Conservation (phyloP, 177 flowering plant genomes). For the Vitis hybrid region DNA sequence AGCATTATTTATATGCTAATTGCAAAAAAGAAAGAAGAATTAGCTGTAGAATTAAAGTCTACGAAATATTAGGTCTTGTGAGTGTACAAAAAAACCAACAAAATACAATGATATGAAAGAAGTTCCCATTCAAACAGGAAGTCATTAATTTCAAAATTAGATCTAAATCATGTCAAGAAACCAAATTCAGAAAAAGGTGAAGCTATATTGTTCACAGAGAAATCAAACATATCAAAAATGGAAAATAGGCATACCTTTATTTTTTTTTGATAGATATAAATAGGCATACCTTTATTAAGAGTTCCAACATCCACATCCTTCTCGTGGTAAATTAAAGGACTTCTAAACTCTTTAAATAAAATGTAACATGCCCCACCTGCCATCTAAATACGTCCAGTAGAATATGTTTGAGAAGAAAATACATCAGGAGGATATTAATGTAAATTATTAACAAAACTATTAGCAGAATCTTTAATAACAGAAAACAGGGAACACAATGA, state of each 20-base stretch:
- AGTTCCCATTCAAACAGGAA: no score
- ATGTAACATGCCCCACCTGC: constrained; percentile 40
- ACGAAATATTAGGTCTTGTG: no score
- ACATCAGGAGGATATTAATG: background rate
- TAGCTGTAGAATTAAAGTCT: no score
- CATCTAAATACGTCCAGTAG: constrained; percentile 32
- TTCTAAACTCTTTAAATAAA: constrained; percentile 46
- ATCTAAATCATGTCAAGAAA: no score
- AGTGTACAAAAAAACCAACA: no score
- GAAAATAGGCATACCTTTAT: constrained; percentile 40
- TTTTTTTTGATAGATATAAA: background rate
- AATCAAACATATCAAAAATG: background rate
- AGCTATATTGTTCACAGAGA: background rate
- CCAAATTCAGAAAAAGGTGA: background rate
- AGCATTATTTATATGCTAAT: no score
- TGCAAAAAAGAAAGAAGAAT: no score
- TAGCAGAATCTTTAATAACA: background rate
- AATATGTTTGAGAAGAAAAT: background rate
- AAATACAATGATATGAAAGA: no score
- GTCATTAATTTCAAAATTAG: no score
- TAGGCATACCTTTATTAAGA: constrained; percentile 46
- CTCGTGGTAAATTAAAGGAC: constrained; percentile 36
- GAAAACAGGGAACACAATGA: background rate
- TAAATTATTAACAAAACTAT: background rate
- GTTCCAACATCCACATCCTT: constrained; percentile 37